Evolutionary conservation across 116 monocot genomes (phyloP), one percentile per base, ranked within the genome.

Genomic region (Trichopus zeylanicus): DNA sequence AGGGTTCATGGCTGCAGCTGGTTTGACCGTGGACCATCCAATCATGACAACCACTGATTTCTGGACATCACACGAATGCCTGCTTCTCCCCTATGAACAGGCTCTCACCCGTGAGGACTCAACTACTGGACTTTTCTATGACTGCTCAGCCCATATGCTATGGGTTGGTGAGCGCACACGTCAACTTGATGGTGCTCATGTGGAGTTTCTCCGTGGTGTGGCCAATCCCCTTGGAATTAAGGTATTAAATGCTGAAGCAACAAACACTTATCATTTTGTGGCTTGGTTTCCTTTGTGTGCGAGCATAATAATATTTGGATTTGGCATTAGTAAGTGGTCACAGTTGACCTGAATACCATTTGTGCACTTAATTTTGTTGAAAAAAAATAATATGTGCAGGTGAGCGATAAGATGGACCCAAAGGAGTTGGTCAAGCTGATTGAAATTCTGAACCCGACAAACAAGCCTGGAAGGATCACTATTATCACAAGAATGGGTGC

Each of bases 41-140:
- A 87, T 92, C 70, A 92, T 87, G 87, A 87, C 87, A 0, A 81
- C 84, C 23, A 92, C 92, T 3, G 92, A 87, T 25, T 87, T 92
- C 62, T 92, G 83, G 87, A 92, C 92, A 13, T 92, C 92, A 21
- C 92, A 92, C 52, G 92, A 92, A 67, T 92, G 92, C 65, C 87
- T 92, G 10, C 78, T 92, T 24, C 80, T 92, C 9, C 92, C 92
- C 4, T 92, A 92, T 20, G 92, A 92, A 69, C 87, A 87, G 33
- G 58, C 92, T 2, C 82, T 92, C 26, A 92, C 92, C 48, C 77
- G 92, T 10, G 73, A 83, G 73, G 92, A 87, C 63, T 87, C 87
- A 63, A 86, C 87, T 25, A 70, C 78, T 13, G 87, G 84, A 26
- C 70, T 78, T 60, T 81, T 55, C 75, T 92, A 92, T 54, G 87